Evolutionary conservation across 495 filamentous ascomycete species (phyloP), one percentile per base, ranked within the genome.

Genomic region (Neurospora sp.): DNA sequence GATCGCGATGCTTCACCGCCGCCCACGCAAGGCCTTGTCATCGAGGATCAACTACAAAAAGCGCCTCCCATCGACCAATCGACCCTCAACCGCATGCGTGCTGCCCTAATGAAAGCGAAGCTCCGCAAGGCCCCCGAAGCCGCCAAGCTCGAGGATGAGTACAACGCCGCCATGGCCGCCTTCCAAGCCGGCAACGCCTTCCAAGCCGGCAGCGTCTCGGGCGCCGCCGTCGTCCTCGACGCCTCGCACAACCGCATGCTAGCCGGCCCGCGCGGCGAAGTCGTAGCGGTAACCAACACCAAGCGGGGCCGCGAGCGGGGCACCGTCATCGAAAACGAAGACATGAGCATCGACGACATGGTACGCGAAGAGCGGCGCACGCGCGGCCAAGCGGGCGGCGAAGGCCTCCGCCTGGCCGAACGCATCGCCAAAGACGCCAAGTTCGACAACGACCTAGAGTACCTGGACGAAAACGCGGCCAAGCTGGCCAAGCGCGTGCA

Each of bases 271-370:
- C 31, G 31, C 31, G 31, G 31, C 31, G 31, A 31, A 31, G 31
- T 31, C 31, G 31, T 31, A 31, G 31, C 31, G 2, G 31, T 31
- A 3, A 31, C 31, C 31, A 31, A 87, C 72, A 62, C 54, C 12
- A 94, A 91, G 77, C 87, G 94, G 66, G 94, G 93, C 18, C 85
- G 89, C 35, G 93, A 97, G 78, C 87, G 93, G 74, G 94, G 94
- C 20, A 83, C 88, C 23, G 90, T 98, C 11, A 88, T 92, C 76
- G 93, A 93, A 72, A 99, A 98, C 75, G 94, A 97, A 70, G 93
- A 98, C 77, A 98, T 99, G 96, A 91, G 85, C 40, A 90, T 99
- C 72, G 93, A 95, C 31, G 96, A 98, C 78, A 99, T 99, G 96
- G 89, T 99, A 11, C 87, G 92, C 49, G 93, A 97, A 79, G 96